These are phyloP conservation scores for Salinomyces thailandicus DNA, from an alignment of 2,329 filamentous ascomycete species.

Conservation along the genomic window DNA sequence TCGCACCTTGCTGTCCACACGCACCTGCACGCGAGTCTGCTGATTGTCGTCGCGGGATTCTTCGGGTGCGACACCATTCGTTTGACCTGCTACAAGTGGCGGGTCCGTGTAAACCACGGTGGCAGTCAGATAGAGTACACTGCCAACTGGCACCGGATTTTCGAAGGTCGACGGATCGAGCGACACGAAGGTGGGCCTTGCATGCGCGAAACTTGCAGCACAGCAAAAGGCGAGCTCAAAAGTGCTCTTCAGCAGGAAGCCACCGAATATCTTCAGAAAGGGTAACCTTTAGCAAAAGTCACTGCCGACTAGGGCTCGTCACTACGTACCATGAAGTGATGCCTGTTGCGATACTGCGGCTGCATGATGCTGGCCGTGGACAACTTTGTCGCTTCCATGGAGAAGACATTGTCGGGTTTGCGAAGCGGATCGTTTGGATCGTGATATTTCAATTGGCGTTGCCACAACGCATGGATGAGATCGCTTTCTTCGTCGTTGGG, in stretches of 20 bases:
- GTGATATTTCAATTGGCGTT: slow-evolving; percentile 54
- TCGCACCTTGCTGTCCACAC: slow-evolving; percentile 60
- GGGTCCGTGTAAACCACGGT: slow-evolving; percentile 64
- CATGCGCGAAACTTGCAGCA: slow-evolving; percentile 59
- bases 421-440: slow-evolving; percentile 46
- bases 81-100: slow-evolving; percentile 32
- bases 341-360: slow-evolving; percentile 55
- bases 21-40: slow-evolving; percentile 55
- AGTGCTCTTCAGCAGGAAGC: slow-evolving; percentile 61
- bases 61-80: slow-evolving; percentile 21
- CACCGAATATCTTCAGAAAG: slow-evolving; percentile 54
- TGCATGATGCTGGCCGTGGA: slow-evolving; percentile 65
- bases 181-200: slow-evolving; percentile 59
- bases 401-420: slow-evolving; percentile 48
- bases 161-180: slow-evolving; percentile 66
- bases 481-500: slow-evolving; percentile 62
- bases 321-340: slow-evolving; percentile 52
- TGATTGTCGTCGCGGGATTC: slow-evolving; percentile 28
- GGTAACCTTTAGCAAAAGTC: background rate
- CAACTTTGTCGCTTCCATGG: slow-evolving; percentile 54
- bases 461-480: slow-evolving; percentile 64
- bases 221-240: slow-evolving; percentile 70
- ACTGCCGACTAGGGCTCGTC: background rate
- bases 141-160: slow-evolving; percentile 64
- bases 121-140: slow-evolving; percentile 62